Percentiles rank a stretch among this genome's conserved stretches.
These are phyloP conservation scores for Phalaenopsis equestris DNA, from an alignment of 106 monocot genomes.

Conservation along the genomic window DNA sequence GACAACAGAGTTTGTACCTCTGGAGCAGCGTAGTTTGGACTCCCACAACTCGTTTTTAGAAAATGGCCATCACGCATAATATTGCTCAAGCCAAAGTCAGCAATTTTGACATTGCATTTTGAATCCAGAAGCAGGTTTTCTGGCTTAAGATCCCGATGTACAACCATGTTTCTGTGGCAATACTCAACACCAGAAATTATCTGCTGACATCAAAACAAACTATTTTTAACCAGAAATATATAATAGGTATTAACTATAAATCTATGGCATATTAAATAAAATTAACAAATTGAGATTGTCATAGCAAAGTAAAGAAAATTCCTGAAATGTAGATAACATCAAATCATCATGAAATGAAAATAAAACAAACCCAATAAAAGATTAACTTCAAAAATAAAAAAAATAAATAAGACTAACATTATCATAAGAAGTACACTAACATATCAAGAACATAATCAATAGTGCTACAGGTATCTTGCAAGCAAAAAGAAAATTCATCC, in stretches of 20 bases:
- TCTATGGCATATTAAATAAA: not conserved
- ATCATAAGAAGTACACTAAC: not conserved
- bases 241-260: not conserved
- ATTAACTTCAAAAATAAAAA: not conserved
- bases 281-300: not conserved
- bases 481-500: not conserved
- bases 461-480: too few species aligned
- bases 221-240: conserved; percentile 1
- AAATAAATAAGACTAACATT: not conserved
- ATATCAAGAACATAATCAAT: too few species aligned
- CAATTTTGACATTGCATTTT: conserved; percentile 37
- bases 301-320: not conserved
- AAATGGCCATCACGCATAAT: conserved; percentile 40
- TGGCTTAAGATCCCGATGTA: conserved; percentile 38
- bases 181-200: conserved; percentile 26
- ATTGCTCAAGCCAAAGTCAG: conserved; percentile 38
- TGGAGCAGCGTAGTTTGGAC: conserved; percentile 20
- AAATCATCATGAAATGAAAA: not conserved
- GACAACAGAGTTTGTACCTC: conserved; percentile 12
- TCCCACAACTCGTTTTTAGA: conserved; percentile 35
- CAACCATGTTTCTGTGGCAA: conserved; percentile 28
- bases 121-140: conserved; percentile 37
- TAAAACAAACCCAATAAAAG: not conserved
- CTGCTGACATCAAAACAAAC: conserved; percentile 19
- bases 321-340: not conserved